These are phyloP conservation scores for Botrytis pseudocinerea DNA, from an alignment of 2,329 filamentous ascomycete genomes.

Conservation along the genomic window DNA sequence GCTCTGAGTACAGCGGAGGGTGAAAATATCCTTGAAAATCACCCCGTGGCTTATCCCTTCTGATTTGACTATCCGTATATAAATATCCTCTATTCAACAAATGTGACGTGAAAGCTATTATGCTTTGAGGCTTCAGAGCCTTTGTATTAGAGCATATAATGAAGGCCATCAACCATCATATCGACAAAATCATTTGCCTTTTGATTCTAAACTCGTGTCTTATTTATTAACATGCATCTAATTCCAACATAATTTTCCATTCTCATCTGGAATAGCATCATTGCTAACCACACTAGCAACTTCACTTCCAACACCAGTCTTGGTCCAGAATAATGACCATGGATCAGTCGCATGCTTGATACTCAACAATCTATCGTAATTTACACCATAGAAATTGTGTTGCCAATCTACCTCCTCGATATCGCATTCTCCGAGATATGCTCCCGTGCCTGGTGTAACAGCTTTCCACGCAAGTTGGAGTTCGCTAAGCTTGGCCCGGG, in stretches of 20 bases:
- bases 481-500: slow-evolving; percentile 24
- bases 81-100: background rate
- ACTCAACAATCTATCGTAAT: slow-evolving; percentile 26
- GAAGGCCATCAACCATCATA: background rate
- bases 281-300: slow-evolving; percentile 42
- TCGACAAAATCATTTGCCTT: background rate
- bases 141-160: background rate
- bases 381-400: slow-evolving; percentile 45
- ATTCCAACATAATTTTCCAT: slow-evolving; percentile 21
- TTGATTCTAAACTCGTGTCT: background rate
- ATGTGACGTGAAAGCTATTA: background rate
- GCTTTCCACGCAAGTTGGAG: slow-evolving; percentile 26
- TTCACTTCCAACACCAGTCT: slow-evolving; percentile 30
- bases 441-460: slow-evolving; percentile 23
- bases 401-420: slow-evolving; percentile 25
- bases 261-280: slow-evolving; percentile 19
- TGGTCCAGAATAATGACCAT: slow-evolving; percentile 27
- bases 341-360: slow-evolving; percentile 30
- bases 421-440: slow-evolving; percentile 26
- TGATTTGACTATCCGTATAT: background rate
- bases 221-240: background rate
- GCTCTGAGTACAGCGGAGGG: background rate
- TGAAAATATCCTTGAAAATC: background rate
- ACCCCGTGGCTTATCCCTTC: background rate
- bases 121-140: background rate